Base-by-base conservation (phyloP, 441 rosid species). In the Macaranga tanarius region DNA sequence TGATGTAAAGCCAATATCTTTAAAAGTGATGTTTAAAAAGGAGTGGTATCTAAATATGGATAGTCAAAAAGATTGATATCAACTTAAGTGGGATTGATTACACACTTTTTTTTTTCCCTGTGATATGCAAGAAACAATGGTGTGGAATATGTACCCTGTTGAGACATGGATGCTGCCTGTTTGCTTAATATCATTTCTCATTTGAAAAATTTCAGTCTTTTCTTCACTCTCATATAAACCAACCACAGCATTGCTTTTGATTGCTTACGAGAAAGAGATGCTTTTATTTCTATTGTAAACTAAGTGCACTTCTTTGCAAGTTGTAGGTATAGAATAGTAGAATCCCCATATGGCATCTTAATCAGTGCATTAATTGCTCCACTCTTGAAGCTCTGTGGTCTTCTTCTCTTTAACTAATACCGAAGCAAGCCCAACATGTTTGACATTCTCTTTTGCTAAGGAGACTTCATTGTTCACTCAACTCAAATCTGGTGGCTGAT, bases 261-360 rank as follows among this genome's bases (percentile, higher is more conserved):
- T 69, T 26, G 3, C 42, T 45, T 19, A 59, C 19, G 44, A 44
- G 26, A 26, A 47, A 25, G 20, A 28, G 57, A 60, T 31, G 38
- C 48, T 28, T 31, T 59, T 20, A 31, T 26, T 38, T 19, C 26
- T 7, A 17, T 34, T 23, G 25, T 23, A 20, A 40, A n/a, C 40
- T 22, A 64, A 45, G 54, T 44, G 68, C 68, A 64, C 68, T 64
- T 64, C 9, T 62, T 42, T 45, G 68, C 68, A 44, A 65, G 64
- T 58, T 28, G 57, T 44, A 25, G 38, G 25, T 19, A 15, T 56
- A 13, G 19, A 50, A 40, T 10, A 34, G 31, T 69, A 15, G 15
- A 68, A 38, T 40, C n/a, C 65, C 44, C 22, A 45, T 7, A 45
- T 34, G 38, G 54, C 25, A 26, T 44, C 51, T 62, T 34, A 7